Conservation (phyloP, 2,329 filamentous ascomycete genomes). For the Calonectria pteridis region DNA sequence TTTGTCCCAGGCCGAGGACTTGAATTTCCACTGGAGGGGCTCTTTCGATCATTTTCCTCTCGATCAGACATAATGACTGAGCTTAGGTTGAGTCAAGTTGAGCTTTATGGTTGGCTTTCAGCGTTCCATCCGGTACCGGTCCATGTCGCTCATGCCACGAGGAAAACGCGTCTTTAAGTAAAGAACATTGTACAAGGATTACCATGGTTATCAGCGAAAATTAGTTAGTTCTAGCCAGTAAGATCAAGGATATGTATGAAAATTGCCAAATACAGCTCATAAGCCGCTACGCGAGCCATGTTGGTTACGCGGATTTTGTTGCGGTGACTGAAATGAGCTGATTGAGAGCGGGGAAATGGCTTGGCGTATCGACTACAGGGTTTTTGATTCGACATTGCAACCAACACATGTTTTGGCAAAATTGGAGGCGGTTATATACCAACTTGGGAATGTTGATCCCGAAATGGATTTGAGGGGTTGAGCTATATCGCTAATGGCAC, state of each 20-base stretch:
- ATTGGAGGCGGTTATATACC: not conserved
- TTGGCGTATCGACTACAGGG: not conserved
- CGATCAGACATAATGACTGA: not conserved
- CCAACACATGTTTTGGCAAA: not conserved
- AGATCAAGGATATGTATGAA: not conserved
- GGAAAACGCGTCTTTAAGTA: not conserved
- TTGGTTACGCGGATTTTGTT: not conserved
- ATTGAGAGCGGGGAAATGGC: constrained; percentile 3
- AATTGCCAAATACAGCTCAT: not conserved
- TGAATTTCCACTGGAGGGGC: constrained; percentile 1
- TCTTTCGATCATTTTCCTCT: not conserved
- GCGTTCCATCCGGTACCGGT: not conserved
- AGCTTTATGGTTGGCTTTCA: too few species aligned
- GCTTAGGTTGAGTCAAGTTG: not conserved
- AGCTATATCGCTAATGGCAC: not conserved
- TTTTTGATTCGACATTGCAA: not conserved
- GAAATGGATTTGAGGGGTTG: not conserved
- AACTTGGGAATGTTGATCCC: not conserved
- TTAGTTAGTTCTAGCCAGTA: not conserved
- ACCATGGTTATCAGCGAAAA: not conserved
- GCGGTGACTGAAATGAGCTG: not conserved
- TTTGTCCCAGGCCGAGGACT: not conserved
- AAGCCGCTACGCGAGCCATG: not conserved
- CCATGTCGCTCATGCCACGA: not conserved
- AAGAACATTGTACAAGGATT: not conserved